Base-by-base conservation (phyloP, 2,329 filamentous ascomycete genomes). In the Seiridium cupressi region DNA sequence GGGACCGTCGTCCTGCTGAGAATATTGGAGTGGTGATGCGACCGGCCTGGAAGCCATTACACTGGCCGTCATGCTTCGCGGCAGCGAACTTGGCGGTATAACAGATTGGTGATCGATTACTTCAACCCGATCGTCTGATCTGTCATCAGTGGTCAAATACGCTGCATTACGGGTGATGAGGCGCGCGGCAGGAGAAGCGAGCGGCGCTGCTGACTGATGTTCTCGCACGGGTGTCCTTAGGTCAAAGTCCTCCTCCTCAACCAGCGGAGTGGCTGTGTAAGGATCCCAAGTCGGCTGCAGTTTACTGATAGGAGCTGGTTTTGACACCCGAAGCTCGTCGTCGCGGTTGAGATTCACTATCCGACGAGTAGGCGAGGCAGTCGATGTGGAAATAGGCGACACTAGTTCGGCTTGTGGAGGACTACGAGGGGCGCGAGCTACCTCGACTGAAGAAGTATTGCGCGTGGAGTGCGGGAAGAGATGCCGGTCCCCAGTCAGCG, bases 241-340 rank as follows among this genome's bases (percentile, higher is more conserved):
- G 26, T 74, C 70, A 53, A 70, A 74, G 35, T 65, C 69, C 18
- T 70, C 69, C 64, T 77, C 74, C 63, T 79, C 73, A 49, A 72
- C 67, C 47, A 77, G 69, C n/a, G 73, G 72, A 49, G 73, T 69
- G 7, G 69, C 69, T 54, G 70, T 70, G 47, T 67, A 72, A 5
- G 72, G 70, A 64, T 77, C 69, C 70, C 71, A 73, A 48, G 70
- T 70, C 11, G 72, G 72, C 58, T 72, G 74, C 44, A 68, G 63
- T 64, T 76, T 74, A 56, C 70, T 68, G 38, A 74, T 73, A 35
- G 73, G 70, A n/a, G 68, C 65, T 18, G 71, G 66, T 32, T 66
- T 51, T 46, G 64, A 63, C 51, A 66, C 61, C 58, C 64, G 62
- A 61, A 55, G 26, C 62, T 40, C 18, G 44, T 65, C 61, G 60